These are phyloP conservation scores for Rhododendron griersonianum DNA, from an alignment of 148 eudicot genomes.

Conservation along the genomic window DNA sequence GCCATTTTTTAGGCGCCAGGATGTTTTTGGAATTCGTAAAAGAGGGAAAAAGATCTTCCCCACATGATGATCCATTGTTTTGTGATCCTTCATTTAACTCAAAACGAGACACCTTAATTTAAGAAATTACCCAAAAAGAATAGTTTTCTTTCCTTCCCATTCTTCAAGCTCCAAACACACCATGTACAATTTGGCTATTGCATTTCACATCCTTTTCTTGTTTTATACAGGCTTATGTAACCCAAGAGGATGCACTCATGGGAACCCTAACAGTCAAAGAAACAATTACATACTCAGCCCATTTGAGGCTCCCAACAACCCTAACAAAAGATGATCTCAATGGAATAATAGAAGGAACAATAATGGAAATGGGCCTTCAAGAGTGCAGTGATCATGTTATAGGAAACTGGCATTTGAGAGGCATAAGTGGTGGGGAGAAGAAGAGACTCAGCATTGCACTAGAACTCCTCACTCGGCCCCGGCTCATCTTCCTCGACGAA, in stretches of 20 bases:
- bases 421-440: constrained; percentile 80
- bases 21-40: too few species aligned
- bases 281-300: constrained; percentile 70
- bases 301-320: constrained; percentile 62
- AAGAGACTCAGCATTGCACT: constrained; percentile 76
- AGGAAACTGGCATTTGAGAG: constrained; percentile 85
- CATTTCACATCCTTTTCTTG: not conserved
- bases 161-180: not conserved
- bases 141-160: not conserved
- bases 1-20: too few species aligned
- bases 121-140: not conserved
- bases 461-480: constrained; percentile 62
- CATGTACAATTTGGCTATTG: not conserved
- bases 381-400: constrained; percentile 66
- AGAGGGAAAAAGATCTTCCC: too few species aligned
- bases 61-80: too few species aligned
- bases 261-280: constrained; percentile 71
- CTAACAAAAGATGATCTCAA: constrained; percentile 42
- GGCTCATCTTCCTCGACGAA: constrained; percentile 73
- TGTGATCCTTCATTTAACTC: not conserved
- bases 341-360: constrained; percentile 51
- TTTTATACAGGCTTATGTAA: constrained; percentile 63
- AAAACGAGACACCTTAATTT: not conserved
- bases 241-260: constrained; percentile 63
- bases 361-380: constrained; percentile 73